Percentiles rank a stretch among this genome's conserved stretches.
Conservation (phyloP, 768 basidiomycete genomes). For the Amanita brunnescens region DNA sequence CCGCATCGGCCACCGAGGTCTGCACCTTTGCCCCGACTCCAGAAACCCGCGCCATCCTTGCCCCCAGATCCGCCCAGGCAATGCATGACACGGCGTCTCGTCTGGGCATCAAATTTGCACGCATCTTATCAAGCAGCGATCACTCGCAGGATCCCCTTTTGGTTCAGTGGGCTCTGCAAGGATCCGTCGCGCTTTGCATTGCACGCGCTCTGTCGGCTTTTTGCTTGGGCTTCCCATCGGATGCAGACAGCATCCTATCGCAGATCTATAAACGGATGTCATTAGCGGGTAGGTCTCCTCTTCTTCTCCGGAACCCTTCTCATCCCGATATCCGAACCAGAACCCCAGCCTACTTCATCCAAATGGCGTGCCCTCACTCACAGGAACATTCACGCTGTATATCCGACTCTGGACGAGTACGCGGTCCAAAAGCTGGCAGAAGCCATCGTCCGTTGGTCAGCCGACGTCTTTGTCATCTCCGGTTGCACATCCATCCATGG, state of each 20-base stretch:
- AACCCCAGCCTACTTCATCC: constrained; percentile 70
- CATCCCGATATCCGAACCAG: constrained; percentile 21
- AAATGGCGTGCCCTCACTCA: constrained; percentile 74
- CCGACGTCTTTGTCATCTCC: constrained; percentile 57
- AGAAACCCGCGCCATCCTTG: constrained; percentile 25
- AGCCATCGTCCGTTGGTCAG: constrained; percentile 64
- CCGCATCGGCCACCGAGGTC: constrained; percentile 65
- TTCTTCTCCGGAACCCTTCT: not conserved
- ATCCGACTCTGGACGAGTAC: constrained; percentile 58
- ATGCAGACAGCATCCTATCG: constrained; percentile 55
- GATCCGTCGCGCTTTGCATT: constrained; percentile 57
- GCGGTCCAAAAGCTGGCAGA: constrained; percentile 66
- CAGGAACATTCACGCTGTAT: constrained; percentile 54
- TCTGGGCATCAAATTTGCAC: constrained; percentile 53
- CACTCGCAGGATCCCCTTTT: constrained; percentile 70
- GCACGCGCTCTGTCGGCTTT: constrained; percentile 62
- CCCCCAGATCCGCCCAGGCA: constrained; percentile 36
- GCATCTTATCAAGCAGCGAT: constrained; percentile 52
- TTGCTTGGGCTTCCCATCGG: constrained; percentile 66
- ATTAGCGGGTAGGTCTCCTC: constrained; percentile 32
- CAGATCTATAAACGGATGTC: constrained; percentile 56
- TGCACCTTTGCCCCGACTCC: constrained; percentile 36
- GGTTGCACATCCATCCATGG: constrained; percentile 40
- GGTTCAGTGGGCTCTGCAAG: constrained; percentile 70
- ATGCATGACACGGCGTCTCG: constrained; percentile 54